Evolutionary conservation across 2,329 filamentous ascomycete species (phyloP).

Genomic region (Waltergamsia citrina): DNA sequence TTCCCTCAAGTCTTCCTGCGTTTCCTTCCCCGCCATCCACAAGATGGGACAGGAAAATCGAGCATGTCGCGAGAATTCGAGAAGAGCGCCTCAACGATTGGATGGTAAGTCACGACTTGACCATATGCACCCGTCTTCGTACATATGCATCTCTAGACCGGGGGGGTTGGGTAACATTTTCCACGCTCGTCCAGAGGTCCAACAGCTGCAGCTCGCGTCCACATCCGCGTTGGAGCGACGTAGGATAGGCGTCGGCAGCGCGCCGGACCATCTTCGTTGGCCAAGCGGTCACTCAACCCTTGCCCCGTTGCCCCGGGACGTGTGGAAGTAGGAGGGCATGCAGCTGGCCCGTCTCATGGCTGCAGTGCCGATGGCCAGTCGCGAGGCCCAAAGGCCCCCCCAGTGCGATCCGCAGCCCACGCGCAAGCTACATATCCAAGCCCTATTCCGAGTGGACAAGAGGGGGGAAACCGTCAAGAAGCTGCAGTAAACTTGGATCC

Average conservation of each 20-base stretch:
- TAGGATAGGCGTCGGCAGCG: neutral
- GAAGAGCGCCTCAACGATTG: conserved; percentile 9
- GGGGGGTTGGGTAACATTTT: neutral
- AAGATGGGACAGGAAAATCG: neutral
- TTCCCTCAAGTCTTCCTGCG: too few relatives aligned
- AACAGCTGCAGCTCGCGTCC: too few relatives aligned
- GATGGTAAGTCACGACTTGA: conserved; percentile 15
- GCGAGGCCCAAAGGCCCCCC: too few relatives aligned
- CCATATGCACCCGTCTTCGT: too few relatives aligned
- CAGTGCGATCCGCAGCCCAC: neutral
- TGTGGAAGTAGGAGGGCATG: neutral
- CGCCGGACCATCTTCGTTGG: neutral
- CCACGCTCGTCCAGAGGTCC: too few relatives aligned
- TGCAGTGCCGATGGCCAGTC: conserved; percentile 3
- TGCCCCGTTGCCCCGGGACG: neutral
- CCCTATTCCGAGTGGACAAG: neutral
- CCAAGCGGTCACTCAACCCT: neutral
- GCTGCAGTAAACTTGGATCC: too few relatives aligned
- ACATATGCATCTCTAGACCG: neutral
- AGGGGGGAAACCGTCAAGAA: too few relatives aligned
- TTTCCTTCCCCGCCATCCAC: too few relatives aligned
- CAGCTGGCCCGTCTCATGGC: conserved; percentile 2
- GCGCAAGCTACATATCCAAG: neutral
- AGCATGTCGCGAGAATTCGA: conserved; percentile 2
- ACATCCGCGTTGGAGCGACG: too few relatives aligned